A percentile compares a stretch with the other conserved stretches of the same genome.
These are phyloP conservation scores for Pisolithus albus DNA, from an alignment of 768 basidiomycete species.

Conservation along the genomic window DNA sequence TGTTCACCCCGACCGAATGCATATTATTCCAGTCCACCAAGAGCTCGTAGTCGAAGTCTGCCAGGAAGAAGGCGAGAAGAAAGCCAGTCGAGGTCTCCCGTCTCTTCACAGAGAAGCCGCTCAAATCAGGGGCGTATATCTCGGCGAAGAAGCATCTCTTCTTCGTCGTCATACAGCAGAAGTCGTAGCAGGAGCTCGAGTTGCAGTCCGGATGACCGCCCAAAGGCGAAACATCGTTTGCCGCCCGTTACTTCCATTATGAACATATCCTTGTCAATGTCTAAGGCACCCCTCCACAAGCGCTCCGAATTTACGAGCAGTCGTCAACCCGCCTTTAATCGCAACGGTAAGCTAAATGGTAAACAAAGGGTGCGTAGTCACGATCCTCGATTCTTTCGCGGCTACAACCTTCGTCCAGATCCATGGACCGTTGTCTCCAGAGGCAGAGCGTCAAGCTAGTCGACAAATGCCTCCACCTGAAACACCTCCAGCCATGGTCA, in stretches of 20 bases:
- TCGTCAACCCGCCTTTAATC: constrained; percentile 21
- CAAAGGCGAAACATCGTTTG: constrained; percentile 56
- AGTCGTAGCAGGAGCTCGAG: constrained; percentile 49
- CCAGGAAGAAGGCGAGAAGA: constrained; percentile 34
- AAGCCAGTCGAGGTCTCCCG: constrained; percentile 33
- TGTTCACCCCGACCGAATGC: constrained; percentile 53
- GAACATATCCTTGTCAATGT: constrained; percentile 25
- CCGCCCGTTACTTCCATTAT: constrained; percentile 42
- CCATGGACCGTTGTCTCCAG: constrained; percentile 16
- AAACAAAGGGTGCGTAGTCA: constrained; percentile 25
- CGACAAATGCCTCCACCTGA: constrained; percentile 29
- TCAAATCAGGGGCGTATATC: constrained; percentile 21
- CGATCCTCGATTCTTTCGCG: background rate
- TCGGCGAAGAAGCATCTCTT: constrained; percentile 45
- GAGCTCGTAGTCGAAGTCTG: constrained; percentile 42
- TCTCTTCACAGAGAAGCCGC: constrained; percentile 37
- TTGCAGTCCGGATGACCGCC: constrained; percentile 45
- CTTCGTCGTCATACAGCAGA: constrained; percentile 48
- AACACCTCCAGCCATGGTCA: constrained; percentile 15
- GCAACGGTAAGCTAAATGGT: constrained; percentile 37
- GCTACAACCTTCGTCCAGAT: constrained; percentile 14
- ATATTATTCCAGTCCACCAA: constrained; percentile 44
- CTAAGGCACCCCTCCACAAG: constrained; percentile 24
- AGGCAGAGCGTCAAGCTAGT: constrained; percentile 14
- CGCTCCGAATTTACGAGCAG: constrained; percentile 12